Conservation (phyloP, 768 basidiomycete genomes). For the Pholiota microspora region DNA sequence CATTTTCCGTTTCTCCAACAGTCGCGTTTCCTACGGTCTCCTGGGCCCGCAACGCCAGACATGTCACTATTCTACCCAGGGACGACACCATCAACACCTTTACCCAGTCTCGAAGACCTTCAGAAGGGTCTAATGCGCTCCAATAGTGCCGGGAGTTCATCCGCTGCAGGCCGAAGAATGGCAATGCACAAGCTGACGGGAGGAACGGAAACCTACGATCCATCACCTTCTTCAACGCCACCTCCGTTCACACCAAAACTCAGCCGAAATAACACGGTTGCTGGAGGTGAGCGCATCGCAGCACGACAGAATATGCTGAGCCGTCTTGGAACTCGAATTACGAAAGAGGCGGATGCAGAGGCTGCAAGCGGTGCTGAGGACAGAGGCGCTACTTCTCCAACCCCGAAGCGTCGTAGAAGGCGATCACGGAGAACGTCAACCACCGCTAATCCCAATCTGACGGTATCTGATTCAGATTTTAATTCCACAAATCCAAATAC, state of each 20-base stretch:
- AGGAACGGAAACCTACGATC: constrained; percentile 63
- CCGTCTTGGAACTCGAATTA: constrained; percentile 55
- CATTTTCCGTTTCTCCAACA: constrained; percentile 47
- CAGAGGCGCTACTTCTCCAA: constrained; percentile 38
- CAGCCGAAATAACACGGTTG: constrained; percentile 75
- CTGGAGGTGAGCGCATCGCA: constrained; percentile 75
- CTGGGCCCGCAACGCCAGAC: constrained; percentile 52
- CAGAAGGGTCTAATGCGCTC: constrained; percentile 82
- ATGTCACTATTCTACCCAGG: constrained; percentile 61
- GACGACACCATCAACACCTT: constrained; percentile 62
- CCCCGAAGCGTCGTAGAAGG: constrained; percentile 55
- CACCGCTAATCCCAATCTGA: constrained; percentile 40
- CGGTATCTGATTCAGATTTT: constrained; percentile 52
- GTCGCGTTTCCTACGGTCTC: constrained; percentile 46
- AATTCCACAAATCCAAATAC: constrained; percentile 56
- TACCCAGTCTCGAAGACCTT: constrained; percentile 78
- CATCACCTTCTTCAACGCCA: constrained; percentile 57
- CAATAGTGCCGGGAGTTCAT: constrained; percentile 83
- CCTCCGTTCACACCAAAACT: constrained; percentile 41
- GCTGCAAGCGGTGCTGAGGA: constrained; percentile 63
- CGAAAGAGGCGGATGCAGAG: constrained; percentile 62
- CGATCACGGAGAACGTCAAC: constrained; percentile 50
- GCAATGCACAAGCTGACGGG: constrained; percentile 88
- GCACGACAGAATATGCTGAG: constrained; percentile 69
- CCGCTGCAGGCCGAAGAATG: constrained; percentile 55